Percentiles rank a stretch among this genome's conserved stretches.
Conservation (phyloP, 1,284 basidiomycete species). For the Irpex rosettiformis region DNA sequence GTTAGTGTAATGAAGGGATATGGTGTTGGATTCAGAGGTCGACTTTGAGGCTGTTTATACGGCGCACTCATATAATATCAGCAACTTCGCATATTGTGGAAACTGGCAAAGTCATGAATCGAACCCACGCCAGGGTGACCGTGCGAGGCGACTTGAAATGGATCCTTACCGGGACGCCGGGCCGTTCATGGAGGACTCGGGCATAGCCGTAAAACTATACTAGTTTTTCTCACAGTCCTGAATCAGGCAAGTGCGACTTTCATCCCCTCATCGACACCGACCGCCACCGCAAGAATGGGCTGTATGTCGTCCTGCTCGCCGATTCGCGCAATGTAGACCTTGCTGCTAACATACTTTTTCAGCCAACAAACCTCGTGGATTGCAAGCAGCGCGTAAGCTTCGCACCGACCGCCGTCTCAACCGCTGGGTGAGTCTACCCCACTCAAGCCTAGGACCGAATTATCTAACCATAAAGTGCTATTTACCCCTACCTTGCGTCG, state of each 20-base stretch:
- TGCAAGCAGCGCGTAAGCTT: conserved; percentile 99
- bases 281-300: conserved; percentile 73
- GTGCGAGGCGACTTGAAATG: no score
- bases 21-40: no score
- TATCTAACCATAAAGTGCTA: not conserved
- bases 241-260: conserved; percentile 29
- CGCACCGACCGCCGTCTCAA: conserved; percentile 92
- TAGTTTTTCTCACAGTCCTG: conserved; percentile 27
- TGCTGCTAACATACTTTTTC: conserved; percentile 18
- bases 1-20: no score
- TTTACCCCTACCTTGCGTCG: not conserved
- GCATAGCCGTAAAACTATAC: conserved; percentile 23
- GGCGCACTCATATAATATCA: no score
- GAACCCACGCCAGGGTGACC: no score
- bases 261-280: conserved; percentile 31
- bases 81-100: no score
- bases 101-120: no score
- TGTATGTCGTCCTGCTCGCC: conserved; percentile 51
- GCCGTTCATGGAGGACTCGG: no score
- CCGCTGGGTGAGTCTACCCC: conserved; percentile 79
- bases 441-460: not conserved
- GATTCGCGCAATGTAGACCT: conserved; percentile 13
- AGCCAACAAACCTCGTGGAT: conserved; percentile 98
- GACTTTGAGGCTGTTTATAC: no score
- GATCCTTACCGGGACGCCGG: no score